These are phyloP conservation scores for Sporisorium scitamineum DNA, from an alignment of 1,284 basidiomycete species.

Conservation along the genomic window DNA sequence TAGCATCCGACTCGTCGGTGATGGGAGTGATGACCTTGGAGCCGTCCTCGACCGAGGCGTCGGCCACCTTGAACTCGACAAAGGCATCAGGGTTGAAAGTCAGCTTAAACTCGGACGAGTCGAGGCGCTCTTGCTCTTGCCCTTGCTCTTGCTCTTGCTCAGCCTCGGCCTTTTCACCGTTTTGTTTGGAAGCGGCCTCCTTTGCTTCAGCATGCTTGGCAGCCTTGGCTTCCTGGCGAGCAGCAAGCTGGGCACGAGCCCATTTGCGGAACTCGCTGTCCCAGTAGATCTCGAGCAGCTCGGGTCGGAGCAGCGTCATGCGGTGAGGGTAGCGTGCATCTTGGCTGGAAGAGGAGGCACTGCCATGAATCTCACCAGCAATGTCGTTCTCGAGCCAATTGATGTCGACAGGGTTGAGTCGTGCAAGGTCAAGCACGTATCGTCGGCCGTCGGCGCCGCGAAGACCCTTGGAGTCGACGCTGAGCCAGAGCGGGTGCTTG, in stretches of 20 bases:
- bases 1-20: conserved; percentile 72
- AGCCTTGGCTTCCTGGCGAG: conserved; percentile 53
- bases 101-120: conserved; percentile 72
- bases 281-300: conserved; percentile 74
- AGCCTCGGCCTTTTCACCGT: conserved; percentile 21
- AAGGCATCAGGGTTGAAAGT: conserved; percentile 75
- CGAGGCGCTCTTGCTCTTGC: conserved; percentile 56
- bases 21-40: conserved; percentile 58
- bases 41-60: conserved; percentile 38
- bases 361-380: conserved; percentile 65
- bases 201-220: conserved; percentile 31
- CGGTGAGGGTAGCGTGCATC: conserved; percentile 72
- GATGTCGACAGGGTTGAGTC: conserved; percentile 73
- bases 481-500: conserved; percentile 72
- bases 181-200: conserved; percentile 43
- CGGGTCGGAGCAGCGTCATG: conserved; percentile 74
- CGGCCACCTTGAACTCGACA: conserved; percentile 68
- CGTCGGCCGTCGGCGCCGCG: conserved; percentile 73
- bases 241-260: conserved; percentile 71
- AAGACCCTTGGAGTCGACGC: conserved; percentile 74
- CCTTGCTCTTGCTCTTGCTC: conserved; percentile 39
- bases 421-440: conserved; percentile 74
- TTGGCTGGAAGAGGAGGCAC: conserved; percentile 18
- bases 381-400: conserved; percentile 74
- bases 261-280: conserved; percentile 73